Evolutionary conservation across 2,329 filamentous ascomycete genomes (phyloP), one percentile per base, ranked within the genome.

Genomic region (Pseudogymnoascus sp.): DNA sequence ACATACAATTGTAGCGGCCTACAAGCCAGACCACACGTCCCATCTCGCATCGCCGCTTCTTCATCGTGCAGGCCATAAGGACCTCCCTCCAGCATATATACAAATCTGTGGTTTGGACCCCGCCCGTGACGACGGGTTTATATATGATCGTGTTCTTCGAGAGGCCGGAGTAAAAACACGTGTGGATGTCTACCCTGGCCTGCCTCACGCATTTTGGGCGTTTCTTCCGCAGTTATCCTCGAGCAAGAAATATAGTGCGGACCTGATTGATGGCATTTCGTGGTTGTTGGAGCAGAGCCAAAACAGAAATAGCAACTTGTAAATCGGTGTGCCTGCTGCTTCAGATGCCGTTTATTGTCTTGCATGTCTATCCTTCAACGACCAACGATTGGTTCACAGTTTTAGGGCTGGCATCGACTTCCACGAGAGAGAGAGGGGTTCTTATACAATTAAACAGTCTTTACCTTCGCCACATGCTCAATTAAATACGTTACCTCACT

Each of bases 101-200:
- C 79, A 82, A 69, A 73, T 81, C 0, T 77, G 75, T 65, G 81
- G 80, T 21, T 65, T 79, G 65, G 82, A 83, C 68, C 77, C 77
- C 1, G 65, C 80, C 7, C 71, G 81, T 6, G 81, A 84, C 64
- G 81, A 83, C 62, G 78, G 74, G 0, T 65, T 84, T 57, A 77
- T 83, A 1, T 83, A 82, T 65, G 80, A 81, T 66, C 71, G 74
- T 43, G 68, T 78, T 11, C 68, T 83, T 64, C 71, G 75, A 36
- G 77, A 71, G 34, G 62, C 63, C 63, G 72, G 72, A 4, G 64
- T 74, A 13, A 68, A 70, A 60, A 75, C 73, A 1, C 68, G 67
- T 21, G 43, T 73, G 11, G 66, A 73, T 66, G 19, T 75, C 2
- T 76, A 73, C 62, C 70, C 70, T 7, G 74, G 74, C 10, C 54